Evolutionary conservation across 805 yeast genomes (phyloP).

Genomic region (Blastobotrys americana): DNA sequence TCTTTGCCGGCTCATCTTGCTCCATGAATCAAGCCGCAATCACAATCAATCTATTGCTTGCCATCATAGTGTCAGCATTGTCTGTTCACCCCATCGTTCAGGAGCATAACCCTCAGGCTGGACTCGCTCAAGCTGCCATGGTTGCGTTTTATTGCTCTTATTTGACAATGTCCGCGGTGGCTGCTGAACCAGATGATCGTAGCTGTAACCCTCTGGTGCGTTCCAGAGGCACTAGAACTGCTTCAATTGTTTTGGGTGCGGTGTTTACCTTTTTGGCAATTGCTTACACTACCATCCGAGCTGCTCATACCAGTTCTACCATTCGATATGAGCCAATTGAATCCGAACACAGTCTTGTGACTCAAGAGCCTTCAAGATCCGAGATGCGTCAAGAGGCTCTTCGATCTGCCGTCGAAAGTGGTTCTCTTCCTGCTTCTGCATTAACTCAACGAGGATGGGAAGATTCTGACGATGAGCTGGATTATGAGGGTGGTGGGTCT

Average conservation of each 20-base stretch:
- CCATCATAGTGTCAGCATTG: constrained; percentile 55
- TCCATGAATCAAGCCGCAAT: constrained; percentile 85
- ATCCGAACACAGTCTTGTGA: constrained; percentile 33
- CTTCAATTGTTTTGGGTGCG: constrained; percentile 83
- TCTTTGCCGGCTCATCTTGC: constrained; percentile 78
- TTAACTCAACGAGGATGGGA: constrained; percentile 64
- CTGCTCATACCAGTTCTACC: constrained; percentile 71
- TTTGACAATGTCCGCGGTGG: constrained; percentile 82
- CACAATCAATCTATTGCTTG: constrained; percentile 61
- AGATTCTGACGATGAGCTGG: constrained; percentile 36
- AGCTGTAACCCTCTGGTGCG: constrained; percentile 87
- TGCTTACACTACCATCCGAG: constrained; percentile 95
- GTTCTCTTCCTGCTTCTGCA: constrained; percentile 90
- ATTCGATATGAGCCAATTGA: constrained; percentile 41
- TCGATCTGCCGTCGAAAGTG: constrained; percentile 92
- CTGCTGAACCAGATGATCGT: constrained; percentile 93
- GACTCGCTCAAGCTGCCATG: constrained; percentile 94
- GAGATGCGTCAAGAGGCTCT: constrained; percentile 84
- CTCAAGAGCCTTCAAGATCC: constrained; percentile 51
- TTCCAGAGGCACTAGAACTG: constrained; percentile 82
- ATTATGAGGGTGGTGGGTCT: constrained; percentile 31
- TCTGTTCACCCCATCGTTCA: constrained; percentile 80
- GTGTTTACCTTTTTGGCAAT: constrained; percentile 89
- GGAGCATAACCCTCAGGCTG: constrained; percentile 90
- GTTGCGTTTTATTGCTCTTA: constrained; percentile 91